Base-by-base conservation (phyloP, 768 basidiomycete species). In the Russula ochroleuca region DNA sequence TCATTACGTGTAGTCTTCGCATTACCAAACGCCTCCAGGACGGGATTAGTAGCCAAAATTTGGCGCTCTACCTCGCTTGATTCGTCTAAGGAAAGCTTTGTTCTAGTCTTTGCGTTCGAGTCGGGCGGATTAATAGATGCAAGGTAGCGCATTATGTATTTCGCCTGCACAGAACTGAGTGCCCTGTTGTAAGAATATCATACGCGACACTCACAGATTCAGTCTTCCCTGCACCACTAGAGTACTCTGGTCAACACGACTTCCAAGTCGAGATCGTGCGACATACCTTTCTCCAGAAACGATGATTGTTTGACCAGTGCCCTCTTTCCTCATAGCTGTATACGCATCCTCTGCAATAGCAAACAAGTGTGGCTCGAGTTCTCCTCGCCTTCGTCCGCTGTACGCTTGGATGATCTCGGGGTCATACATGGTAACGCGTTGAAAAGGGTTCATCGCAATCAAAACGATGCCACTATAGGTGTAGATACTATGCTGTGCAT, bases 301-400 rank as follows among this genome's bases (percentile, higher is more conserved):
- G 68, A 99, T 97, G 72, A 99, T 98, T 5, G 97, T 99, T 77
- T 99, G 97, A 66, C 98, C 95, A 76, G 88, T 85, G 64, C 91
- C 84, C 70, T 98, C 88, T 73, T 88, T 88, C 66, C 92, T 84
- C 97, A 98, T 98, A 60, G 92, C 92, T 14, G 94, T 95, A 74
- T 98, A 93, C 65, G 97, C 97, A 79, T 98, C 97, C 76, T 99
- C 97, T 11, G 97, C 97, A 69, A 99, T 99, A 23, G 97, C 97
- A 75, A 98, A 99, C 67, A 99, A 75, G 78, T 99, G 97, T 2
- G 97, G 97, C 71, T 98, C 97, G 40, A 98, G 80, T 64, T 98
- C 97, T 45, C 96, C 96, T 74, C 94, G 87, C 72, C 85, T 85
- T 57, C 93, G 79, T 59, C 93, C 94, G 66, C 88, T 90, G 74